Conservation (phyloP, 768 basidiomycete genomes). For the Leccinum imitatum region DNA sequence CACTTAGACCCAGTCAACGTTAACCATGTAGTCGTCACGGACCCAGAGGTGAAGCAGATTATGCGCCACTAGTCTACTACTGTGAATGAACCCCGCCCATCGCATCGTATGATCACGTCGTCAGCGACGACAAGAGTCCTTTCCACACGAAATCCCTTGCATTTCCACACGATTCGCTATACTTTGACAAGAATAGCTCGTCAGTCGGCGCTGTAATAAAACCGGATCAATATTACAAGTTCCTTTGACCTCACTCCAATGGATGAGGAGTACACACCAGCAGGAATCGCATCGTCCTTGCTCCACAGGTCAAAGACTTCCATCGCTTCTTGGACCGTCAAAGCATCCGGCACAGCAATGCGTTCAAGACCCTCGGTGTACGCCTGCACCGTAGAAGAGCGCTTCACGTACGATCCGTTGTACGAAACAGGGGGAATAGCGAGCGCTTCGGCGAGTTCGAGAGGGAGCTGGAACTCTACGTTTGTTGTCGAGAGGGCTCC, state of each 20-base stretch:
- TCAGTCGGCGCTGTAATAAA: slow-evolving; percentile 46
- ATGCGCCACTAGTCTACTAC: background rate
- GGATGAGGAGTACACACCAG: slow-evolving; percentile 36
- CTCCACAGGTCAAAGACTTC: slow-evolving; percentile 78
- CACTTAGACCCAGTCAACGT: too few relatives aligned
- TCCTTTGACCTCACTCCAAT: background rate
- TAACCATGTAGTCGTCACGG: background rate
- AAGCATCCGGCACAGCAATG: slow-evolving; percentile 52
- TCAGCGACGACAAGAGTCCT: slow-evolving; percentile 45
- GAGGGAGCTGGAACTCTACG: slow-evolving; percentile 53
- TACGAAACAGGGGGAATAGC: slow-evolving; percentile 41
- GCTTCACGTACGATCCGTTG: slow-evolving; percentile 55
- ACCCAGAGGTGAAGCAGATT: background rate
- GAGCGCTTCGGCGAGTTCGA: slow-evolving; percentile 67
- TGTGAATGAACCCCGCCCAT: background rate
- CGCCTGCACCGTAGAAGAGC: slow-evolving; percentile 44
- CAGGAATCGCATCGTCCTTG: slow-evolving; percentile 53
- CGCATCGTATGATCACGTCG: slow-evolving; percentile 14
- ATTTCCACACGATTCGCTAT: slow-evolving; percentile 76
- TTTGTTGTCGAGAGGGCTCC: slow-evolving; percentile 67
- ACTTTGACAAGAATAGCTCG: slow-evolving; percentile 76
- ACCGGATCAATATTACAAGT: background rate
- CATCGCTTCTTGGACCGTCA: slow-evolving; percentile 68
- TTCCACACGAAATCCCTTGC: slow-evolving; percentile 76
- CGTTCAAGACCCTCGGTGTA: slow-evolving; percentile 57